Base-by-base conservation (phyloP, 805 yeast genomes). In the Diddensiella santjacobensis region DNA sequence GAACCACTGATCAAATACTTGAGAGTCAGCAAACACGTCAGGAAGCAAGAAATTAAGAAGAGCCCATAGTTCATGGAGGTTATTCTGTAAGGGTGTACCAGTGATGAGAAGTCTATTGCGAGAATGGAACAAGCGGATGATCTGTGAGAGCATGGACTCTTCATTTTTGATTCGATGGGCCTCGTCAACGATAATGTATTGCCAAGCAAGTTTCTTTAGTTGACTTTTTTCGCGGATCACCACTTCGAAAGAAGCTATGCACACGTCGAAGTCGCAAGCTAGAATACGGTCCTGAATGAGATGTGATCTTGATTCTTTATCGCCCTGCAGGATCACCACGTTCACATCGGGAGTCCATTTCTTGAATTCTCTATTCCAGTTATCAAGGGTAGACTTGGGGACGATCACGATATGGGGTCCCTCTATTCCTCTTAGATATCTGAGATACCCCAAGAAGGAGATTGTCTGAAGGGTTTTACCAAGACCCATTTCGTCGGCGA, bases 401-500 rank as follows among this genome's bases (percentile, higher is more conserved):
- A 90, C 98, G 51, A 91, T 84, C 13, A 93, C 80, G 36, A 93
- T 77, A 63, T 84, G 87, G 0, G 99, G 99, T 0, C 99, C 99
- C 54, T 83, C 86, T 8, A 89, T 75, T 22, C 79, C 75, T 56
- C 80, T 82, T 47, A 82, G 72, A 60, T 86, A 87, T 53, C 96
- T 74, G 47, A 91, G 68, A 64, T 86, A 88, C 0, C 96, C 97
- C 40, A 91, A 71, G 58, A 91, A 93, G 1, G 98, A 81, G 42
- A 91, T 90, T 1, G 98, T 90, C 68, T 91, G 99, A 45, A 91
- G 71, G 2, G 99, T 91, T 66, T 91, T 91, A 47, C 99, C 99
- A 22, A 91, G 73, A 1, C 99, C 99, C 99, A 93, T 91, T 66
- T 91, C 99, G 67, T 91, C 99, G 4, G 99, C 99, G 40, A 91